Conservation (phyloP, 345 rosid species). For the Excoecaria agallocha region DNA sequence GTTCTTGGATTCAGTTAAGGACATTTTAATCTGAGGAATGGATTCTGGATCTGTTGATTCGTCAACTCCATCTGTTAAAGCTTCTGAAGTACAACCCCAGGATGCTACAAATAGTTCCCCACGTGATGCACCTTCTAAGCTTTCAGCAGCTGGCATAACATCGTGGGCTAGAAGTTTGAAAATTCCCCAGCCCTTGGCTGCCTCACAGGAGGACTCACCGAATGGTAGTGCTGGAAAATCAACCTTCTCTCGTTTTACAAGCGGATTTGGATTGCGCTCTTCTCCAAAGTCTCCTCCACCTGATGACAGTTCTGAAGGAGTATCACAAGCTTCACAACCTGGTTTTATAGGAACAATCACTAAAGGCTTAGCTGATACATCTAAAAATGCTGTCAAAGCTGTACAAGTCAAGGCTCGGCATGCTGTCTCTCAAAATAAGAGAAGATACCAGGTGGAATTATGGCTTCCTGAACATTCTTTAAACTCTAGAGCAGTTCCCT, state of each 20-base stretch:
- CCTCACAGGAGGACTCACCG: constrained; percentile 43
- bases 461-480: not conserved
- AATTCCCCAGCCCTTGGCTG: constrained; percentile 62
- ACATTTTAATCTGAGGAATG: constrained; percentile 28
- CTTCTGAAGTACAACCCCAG: constrained; percentile 41
- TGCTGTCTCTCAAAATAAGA: constrained; percentile 82
- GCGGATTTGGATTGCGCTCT: constrained; percentile 60
- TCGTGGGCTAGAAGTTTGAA: constrained; percentile 75
- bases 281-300: constrained; percentile 67
- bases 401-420: constrained; percentile 91
- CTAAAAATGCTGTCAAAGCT: constrained; percentile 85
- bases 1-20: constrained; percentile 17
- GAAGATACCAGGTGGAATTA: constrained; percentile 79
- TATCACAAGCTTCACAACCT: constrained; percentile 44
- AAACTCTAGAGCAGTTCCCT: not conserved
- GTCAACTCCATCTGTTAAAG: constrained; percentile 36
- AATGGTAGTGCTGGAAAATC: constrained; percentile 55
- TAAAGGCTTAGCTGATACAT: constrained; percentile 74
- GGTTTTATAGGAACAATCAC: constrained; percentile 73
- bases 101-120: constrained; percentile 41
- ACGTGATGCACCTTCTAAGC: constrained; percentile 52
- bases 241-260: constrained; percentile 69
- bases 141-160: constrained; percentile 55
- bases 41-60: constrained; percentile 50
- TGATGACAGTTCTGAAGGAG: constrained; percentile 47